Conservation (phyloP, 2,329 filamentous ascomycete species). For the Fusarium nematophilum region DNA sequence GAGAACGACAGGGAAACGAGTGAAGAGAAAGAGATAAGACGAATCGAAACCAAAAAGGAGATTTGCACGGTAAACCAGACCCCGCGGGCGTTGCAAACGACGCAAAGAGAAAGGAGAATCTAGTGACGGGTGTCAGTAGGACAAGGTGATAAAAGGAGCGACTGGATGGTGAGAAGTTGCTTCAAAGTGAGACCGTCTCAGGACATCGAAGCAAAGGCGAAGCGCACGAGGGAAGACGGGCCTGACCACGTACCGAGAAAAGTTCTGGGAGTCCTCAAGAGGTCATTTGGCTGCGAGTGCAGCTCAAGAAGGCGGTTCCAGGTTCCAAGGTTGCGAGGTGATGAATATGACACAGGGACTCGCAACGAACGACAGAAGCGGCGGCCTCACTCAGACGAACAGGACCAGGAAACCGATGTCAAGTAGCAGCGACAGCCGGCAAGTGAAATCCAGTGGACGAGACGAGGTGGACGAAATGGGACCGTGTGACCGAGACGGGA, state of each 20-base stretch:
- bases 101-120: conserved; percentile 33
- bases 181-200: conserved; percentile 20
- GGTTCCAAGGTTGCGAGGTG: conserved; percentile 2
- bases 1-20: conserved; percentile 33
- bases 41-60: conserved; percentile 32
- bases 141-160: conserved; percentile 17
- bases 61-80: conserved; percentile 42
- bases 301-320: not conserved
- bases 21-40: conserved; percentile 29
- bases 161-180: conserved; percentile 15
- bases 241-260: conserved; percentile 22
- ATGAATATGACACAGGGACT: conserved; percentile 25
- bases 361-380: conserved; percentile 39
- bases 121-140: conserved; percentile 35
- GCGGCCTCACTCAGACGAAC: conserved; percentile 25
- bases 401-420: conserved; percentile 21
- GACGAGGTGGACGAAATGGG: conserved; percentile 16
- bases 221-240: conserved; percentile 6
- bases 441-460: conserved; percentile 24
- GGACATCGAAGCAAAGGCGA: not conserved
- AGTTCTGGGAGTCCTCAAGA: conserved; percentile 15
- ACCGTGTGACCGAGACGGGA: conserved; percentile 35
- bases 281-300: conserved; percentile 10
- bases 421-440: conserved; percentile 21
- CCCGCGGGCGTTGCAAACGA: conserved; percentile 33